Conservation (phyloP, 2,329 filamentous ascomycete species). For the Neocucurbitaria cava region DNA sequence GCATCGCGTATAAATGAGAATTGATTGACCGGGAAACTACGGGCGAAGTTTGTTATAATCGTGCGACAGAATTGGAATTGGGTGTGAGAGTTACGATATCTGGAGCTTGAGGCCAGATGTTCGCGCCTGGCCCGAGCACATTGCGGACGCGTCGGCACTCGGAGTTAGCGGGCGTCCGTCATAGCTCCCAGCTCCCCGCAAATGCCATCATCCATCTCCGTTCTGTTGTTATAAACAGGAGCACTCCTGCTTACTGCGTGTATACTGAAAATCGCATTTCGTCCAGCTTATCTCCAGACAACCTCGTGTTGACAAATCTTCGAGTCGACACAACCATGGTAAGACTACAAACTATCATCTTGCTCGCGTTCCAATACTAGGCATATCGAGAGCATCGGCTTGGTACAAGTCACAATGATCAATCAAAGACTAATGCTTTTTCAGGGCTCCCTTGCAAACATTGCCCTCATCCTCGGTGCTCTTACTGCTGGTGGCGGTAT, state of each 20-base stretch:
- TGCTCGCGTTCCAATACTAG: background rate
- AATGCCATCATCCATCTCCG: constrained; percentile 11
- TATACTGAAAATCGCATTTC: background rate
- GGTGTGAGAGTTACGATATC: constrained; percentile 13
- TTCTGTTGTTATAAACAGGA: background rate
- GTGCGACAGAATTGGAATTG: background rate
- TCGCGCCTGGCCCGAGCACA: constrained; percentile 9
- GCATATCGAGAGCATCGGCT: background rate
- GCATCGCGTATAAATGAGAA: constrained; percentile 36
- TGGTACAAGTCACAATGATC: background rate
- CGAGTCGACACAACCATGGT: constrained; percentile 1
- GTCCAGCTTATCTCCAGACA: background rate
- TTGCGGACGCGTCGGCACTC: constrained; percentile 8
- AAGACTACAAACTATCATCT: background rate
- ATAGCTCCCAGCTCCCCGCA: constrained; percentile 30
- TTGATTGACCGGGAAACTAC: no score
- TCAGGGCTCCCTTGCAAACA: constrained; percentile 56
- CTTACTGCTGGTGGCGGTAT: constrained; percentile 88
- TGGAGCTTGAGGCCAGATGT: constrained; percentile 37
- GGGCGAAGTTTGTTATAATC: no score
- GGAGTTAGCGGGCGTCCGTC: constrained; percentile 19
- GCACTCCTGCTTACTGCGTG: background rate
- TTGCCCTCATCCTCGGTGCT: constrained; percentile 79
- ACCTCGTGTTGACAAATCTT: background rate
- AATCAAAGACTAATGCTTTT: constrained; percentile 8